phyloP scores from a whole-genome alignment of 2,329 filamentous ascomycete species.

The Thermothelomyces thermophilus region DNA sequence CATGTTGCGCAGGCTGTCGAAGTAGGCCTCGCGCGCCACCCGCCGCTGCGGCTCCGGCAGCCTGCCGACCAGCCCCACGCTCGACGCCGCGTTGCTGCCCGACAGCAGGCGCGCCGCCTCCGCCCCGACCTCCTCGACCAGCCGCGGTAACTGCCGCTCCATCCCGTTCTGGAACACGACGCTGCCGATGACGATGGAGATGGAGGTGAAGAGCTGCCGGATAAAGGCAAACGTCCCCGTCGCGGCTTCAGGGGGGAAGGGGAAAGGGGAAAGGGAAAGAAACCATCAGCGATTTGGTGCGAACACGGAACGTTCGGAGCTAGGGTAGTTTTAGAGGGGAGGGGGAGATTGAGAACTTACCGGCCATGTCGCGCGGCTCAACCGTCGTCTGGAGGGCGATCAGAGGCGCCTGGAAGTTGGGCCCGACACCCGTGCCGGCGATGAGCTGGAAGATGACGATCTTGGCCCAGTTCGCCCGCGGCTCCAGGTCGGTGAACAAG shows the following conservation, averaged over 20 bases:
- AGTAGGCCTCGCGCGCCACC: constrained; percentile 42
- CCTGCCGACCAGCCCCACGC: constrained; percentile 48
- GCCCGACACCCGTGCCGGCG: constrained; percentile 53
- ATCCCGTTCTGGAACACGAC: constrained; percentile 37
- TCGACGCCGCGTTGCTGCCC: constrained; percentile 55
- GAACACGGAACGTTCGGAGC: too few relatives aligned
- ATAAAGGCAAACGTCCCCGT: constrained; percentile 57
- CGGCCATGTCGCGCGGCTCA: constrained; percentile 52
- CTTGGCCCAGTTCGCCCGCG: constrained; percentile 41
- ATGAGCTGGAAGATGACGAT: constrained; percentile 52
- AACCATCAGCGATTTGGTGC: too few relatives aligned
- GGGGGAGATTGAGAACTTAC: too few relatives aligned
- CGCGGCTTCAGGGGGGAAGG: too few relatives aligned
- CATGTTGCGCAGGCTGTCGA: constrained; percentile 47
- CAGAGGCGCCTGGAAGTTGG: constrained; percentile 57
- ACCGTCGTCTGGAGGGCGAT: constrained; percentile 60
- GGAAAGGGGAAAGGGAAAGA: too few relatives aligned
- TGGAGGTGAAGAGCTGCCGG: constrained; percentile 49
- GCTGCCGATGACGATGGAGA: constrained; percentile 53
- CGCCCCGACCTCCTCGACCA: constrained; percentile 27
- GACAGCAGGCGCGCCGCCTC: constrained; percentile 46
- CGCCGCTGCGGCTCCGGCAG: constrained; percentile 41
- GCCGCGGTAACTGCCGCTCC: constrained; percentile 30
- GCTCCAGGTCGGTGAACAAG: constrained; percentile 48
- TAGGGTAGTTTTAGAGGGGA: too few relatives aligned